These are phyloP conservation scores for Phytophthora constricta DNA, from an alignment of 352 stramenopile species.

Conservation along the genomic window DNA sequence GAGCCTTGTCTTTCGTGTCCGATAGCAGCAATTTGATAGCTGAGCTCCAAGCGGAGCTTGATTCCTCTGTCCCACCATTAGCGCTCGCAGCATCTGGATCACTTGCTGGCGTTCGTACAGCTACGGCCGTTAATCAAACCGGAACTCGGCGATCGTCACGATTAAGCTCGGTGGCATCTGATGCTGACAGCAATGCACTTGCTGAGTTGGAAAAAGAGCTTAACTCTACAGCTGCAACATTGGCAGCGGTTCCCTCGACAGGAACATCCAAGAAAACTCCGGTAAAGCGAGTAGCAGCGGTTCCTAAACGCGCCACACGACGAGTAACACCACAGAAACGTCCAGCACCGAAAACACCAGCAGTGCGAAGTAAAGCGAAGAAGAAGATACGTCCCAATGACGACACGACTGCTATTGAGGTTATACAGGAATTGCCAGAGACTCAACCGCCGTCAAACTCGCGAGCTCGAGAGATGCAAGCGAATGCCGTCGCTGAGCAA, in stretches of 20 bases:
- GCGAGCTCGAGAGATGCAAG: no score
- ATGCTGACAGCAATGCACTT: slow-evolving; percentile 41
- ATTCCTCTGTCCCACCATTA: slow-evolving; percentile 4
- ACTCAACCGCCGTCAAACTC: slow-evolving; percentile 7
- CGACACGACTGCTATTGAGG: background rate
- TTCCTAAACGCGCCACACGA: slow-evolving; percentile 12
- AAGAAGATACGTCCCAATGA: background rate
- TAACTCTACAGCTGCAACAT: slow-evolving; percentile 12
- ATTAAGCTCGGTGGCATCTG: slow-evolving; percentile 27
- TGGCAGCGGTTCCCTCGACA: slow-evolving; percentile 1
- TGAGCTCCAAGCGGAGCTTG: slow-evolving; percentile 43
- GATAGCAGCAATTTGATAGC: slow-evolving; percentile 40
- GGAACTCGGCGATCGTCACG: slow-evolving; percentile 21
- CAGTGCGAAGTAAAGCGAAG: slow-evolving; percentile 6
- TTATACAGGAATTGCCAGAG: background rate
- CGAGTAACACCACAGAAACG: slow-evolving; percentile 16
- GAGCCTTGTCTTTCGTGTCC: slow-evolving; percentile 23
- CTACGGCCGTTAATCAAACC: background rate
- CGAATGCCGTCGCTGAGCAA: no score
- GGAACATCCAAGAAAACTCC: slow-evolving; percentile 4
- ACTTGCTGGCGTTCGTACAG: background rate
- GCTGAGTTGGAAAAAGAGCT: slow-evolving; percentile 43
- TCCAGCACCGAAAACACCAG: background rate
- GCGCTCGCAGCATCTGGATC: background rate
- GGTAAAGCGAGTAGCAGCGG: slow-evolving; percentile 2